Percentiles rank a stretch among this genome's conserved stretches.
phyloP scores from a whole-genome alignment of 2,329 filamentous ascomycete species.

The Arthrobotrys entomopaga region DNA sequence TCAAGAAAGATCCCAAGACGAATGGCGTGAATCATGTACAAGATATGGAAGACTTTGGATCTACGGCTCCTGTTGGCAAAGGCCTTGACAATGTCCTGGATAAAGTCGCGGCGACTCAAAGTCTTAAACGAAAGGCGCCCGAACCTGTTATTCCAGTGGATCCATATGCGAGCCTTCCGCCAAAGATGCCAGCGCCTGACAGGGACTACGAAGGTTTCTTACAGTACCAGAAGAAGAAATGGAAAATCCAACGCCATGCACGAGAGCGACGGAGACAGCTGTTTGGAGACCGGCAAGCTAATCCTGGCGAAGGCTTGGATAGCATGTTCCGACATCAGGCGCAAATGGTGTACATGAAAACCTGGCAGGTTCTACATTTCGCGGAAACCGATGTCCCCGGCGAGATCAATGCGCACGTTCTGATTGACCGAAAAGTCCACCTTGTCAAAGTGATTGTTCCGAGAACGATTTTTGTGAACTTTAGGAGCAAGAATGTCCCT shows the following conservation, averaged over 20 bases:
- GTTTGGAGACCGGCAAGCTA: constrained; percentile 82
- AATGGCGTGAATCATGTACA: constrained; percentile 23
- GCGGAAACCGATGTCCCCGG: constrained; percentile 84
- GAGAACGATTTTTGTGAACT: constrained; percentile 87
- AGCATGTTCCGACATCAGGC: constrained; percentile 90
- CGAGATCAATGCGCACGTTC: constrained; percentile 84
- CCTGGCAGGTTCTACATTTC: constrained; percentile 94
- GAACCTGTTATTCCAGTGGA: constrained; percentile 75
- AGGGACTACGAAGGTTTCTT: constrained; percentile 90
- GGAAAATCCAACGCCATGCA: constrained; percentile 96
- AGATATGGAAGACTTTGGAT: constrained; percentile 79
- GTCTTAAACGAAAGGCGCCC: constrained; percentile 78
- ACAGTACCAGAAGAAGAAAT: constrained; percentile 96
- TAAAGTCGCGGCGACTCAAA: constrained; percentile 66
- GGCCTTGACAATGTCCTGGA: constrained; percentile 68
- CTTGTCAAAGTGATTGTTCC: constrained; percentile 87
- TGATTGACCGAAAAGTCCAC: constrained; percentile 94
- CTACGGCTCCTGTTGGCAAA: constrained; percentile 74
- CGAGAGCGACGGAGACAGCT: constrained; percentile 85
- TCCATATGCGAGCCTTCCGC: constrained; percentile 82
- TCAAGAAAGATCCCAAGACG: constrained; percentile 63
- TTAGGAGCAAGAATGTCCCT: constrained; percentile 86
- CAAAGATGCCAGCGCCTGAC: constrained; percentile 82
- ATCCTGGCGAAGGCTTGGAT: constrained; percentile 71
- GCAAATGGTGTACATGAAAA: constrained; percentile 86